Base-by-base conservation (phyloP, 352 stramenopile species). In the Pythium guiyangense region DNA sequence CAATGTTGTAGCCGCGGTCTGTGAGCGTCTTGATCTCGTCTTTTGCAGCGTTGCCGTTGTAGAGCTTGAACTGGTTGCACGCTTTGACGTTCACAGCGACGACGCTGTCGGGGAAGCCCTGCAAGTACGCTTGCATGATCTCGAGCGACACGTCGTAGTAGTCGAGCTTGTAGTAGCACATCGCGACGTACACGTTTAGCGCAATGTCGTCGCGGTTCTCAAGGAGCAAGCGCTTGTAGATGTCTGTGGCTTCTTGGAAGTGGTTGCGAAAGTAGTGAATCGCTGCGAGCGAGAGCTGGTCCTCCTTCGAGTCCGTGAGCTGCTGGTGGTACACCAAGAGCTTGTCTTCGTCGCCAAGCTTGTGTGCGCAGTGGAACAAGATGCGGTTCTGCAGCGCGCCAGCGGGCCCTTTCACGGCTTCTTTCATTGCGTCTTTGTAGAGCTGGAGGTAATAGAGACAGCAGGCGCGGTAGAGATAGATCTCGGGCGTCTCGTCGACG, bases 151-250 rank as follows among this genome's bases (percentile, higher is more conserved):
- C 94, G 59, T 99, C 96, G 77, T 98, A 98, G 74, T 98, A 97
- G 70, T 98, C 88, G 31, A 98, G 87, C 62, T 98, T 98, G 91
- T 98, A 99, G 71, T 98, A 98, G 64, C 93, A 98, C 92, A 98
- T 98, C 52, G 96, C 96, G n/a, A 98, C 90, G 65, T 98, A 99
- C 40, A 99, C 94, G 67, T 99, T 98, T 8, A 99, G 79, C 31
- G 96, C 96, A 17, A 98, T 84, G 59, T 98, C 89, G 50, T 98
- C 94, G n/a, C 90, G 79, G 65, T 98, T 95, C 63, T 98, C 90
- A 4, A 98, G 75, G 54, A 99, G 65, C 9, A 99, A 72, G 0
- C 87, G 74, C 65, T 98, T 98, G 90, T 98, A 99, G 44, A 98
- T 97, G 65, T 98, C 92, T 0, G 90, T 97, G 14, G 94, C 92